A percentile compares a stretch with the other conserved stretches of the same genome.
Evolutionary conservation across 176 grass and related monocot genomes (phyloP).

Genomic region (Ensete ventricosum): DNA sequence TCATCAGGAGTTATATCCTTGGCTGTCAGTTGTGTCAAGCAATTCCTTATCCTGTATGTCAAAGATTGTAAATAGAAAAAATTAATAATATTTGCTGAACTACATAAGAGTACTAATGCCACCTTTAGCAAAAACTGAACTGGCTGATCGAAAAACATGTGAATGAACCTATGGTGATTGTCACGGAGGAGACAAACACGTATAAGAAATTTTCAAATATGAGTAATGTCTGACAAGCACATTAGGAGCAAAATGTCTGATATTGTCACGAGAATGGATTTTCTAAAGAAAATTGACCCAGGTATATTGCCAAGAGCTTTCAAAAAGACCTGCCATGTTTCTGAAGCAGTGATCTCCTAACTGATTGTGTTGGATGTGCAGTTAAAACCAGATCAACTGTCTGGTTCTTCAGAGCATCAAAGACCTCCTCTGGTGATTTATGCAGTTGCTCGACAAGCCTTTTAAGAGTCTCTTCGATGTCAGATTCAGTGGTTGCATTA

Average conservation of each 20-base stretch:
- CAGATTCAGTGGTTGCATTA: constrained; percentile 77
- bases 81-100: constrained; percentile 1
- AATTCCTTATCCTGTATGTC: constrained; percentile 66
- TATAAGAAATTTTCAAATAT: too few relatives aligned
- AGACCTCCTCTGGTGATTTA: constrained; percentile 78
- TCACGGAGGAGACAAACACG: too few relatives aligned
- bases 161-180: too few relatives aligned
- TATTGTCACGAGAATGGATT: neutral
- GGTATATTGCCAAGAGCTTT: neutral
- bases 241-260: too few relatives aligned
- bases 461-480: constrained; percentile 97
- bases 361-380: constrained; percentile 86
- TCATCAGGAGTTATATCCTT: constrained; percentile 95
- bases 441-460: constrained; percentile 57
- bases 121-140: constrained; percentile 4
- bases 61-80: neutral
- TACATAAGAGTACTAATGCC: neutral
- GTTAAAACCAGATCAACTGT: constrained; percentile 96
- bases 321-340: constrained; percentile 65
- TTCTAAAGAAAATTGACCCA: neutral
- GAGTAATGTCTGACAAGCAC: neutral
- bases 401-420: constrained; percentile 94
- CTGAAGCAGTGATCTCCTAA: constrained; percentile 90
- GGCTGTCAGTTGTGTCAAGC: constrained; percentile 61
- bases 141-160: neutral